A percentile compares a stretch with the other conserved stretches of the same genome.
These are phyloP conservation scores for Zymoseptoria brevis DNA, from an alignment of 2,329 filamentous ascomycete species.

Conservation along the genomic window DNA sequence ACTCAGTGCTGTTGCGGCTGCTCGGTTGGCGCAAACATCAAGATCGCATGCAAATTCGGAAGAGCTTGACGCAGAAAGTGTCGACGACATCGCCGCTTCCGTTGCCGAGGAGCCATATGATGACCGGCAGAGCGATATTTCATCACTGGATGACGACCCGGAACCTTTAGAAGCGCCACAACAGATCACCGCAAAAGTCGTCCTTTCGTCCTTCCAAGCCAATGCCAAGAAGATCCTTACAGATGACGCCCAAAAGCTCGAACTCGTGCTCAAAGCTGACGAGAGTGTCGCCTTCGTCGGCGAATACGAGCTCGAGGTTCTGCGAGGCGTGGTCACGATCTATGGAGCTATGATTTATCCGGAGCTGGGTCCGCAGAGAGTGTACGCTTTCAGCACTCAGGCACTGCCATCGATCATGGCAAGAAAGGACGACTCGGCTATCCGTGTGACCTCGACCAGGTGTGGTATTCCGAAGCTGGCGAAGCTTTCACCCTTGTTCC, in stretches of 20 bases:
- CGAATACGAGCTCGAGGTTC: constrained; percentile 57
- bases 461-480: constrained; percentile 47
- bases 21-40: constrained; percentile 15
- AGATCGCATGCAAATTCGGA: constrained; percentile 4
- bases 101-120: constrained; percentile 18
- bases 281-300: constrained; percentile 46
- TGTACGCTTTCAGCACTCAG: constrained; percentile 61
- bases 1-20: constrained; percentile 29
- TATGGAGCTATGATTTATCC: constrained; percentile 55
- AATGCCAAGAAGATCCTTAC: constrained; percentile 1
- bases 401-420: constrained; percentile 59
- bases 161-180: not conserved
- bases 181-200: not conserved
- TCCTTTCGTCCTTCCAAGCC: not conserved
- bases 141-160: not conserved
- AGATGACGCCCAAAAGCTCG: constrained; percentile 12
- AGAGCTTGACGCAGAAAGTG: not conserved
- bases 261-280: constrained; percentile 19
- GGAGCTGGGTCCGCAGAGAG: constrained; percentile 35
- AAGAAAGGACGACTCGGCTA: constrained; percentile 40
- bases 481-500: constrained; percentile 58
- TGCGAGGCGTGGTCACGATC: constrained; percentile 55
- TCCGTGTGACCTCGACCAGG: constrained; percentile 48
- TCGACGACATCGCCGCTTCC: constrained; percentile 6
- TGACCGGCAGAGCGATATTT: constrained; percentile 6